Base-by-base conservation (phyloP, 2,329 filamentous ascomycete species). In the Aurifilum marmelostoma region DNA sequence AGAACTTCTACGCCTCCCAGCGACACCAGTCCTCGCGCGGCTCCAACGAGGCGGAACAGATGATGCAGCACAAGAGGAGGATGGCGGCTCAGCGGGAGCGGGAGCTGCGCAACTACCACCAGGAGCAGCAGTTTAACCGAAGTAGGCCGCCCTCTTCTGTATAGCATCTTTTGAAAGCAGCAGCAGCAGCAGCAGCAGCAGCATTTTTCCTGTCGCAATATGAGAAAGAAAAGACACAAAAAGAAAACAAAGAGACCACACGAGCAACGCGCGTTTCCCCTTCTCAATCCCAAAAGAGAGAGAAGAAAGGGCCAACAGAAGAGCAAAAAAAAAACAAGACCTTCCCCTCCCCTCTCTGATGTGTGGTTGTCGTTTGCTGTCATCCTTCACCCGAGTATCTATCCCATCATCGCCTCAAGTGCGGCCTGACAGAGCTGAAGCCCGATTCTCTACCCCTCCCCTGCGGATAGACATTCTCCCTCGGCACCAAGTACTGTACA, bases 91-190 rank as follows among this genome's bases (percentile, higher is more conserved):
- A 98, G 85, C 93, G 96, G 83, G 96, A 99, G 87, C 92, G 95
- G 83, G 96, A 99, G 86, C 91, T 99, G 82, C 93, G 96, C 83
- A 99, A 98, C 84, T 97, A 98, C 84, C 96, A 99, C 85, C 97
- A 97, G 84, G 96, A 99, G 89, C 96, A 99, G 89, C 96, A 99
- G 89, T 98, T 97, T 85, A 97, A 98, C 87, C 91, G 95, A 93
- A 97, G 96, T 98, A 93, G 89, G 92, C 89, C 89, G 82, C 88
- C 89, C 88, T 88, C 87, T 87, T 86, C 88, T 88, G 87, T 87
- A 88, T 91, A 90, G 88, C 87, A 85, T 79, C 84, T 59, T 66
- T 59, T 66, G 47, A 56, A 60, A 54, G 43, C 43, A 47, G 43
- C 43, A 47, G 43, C 43, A 47, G 43, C 21, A 82, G 81, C 72